Evolutionary conservation across 441 rosid species (phyloP), one percentile per base, ranked within the genome.

Genomic region (Croton setiger): DNA sequence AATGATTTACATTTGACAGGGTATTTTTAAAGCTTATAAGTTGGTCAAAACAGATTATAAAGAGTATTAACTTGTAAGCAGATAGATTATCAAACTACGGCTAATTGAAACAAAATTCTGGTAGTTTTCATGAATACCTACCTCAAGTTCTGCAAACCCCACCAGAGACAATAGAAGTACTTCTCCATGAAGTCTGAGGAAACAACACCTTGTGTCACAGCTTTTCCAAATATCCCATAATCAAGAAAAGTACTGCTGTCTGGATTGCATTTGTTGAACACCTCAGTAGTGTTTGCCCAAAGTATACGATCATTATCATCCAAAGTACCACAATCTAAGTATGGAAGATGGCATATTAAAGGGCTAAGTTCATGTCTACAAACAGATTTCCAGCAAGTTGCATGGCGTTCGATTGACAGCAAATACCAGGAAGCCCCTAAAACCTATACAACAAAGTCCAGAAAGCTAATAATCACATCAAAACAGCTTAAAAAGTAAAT

Each of bases 91-190:
- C n/a, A n/a, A n/a, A n/a, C n/a, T n/a, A n/a, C n/a, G n/a, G n/a
- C n/a, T n/a, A n/a, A n/a, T n/a, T n/a, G n/a, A n/a, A n/a, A 47
- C 14, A 47, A 47, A 47, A 47, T 47, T 41, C 5, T 8, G 35
- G 51, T 36, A 2, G 17, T 45, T 44, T 35, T 41, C 41, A 18
- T 39, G 63, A 64, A 44, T n/a, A n/a, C n/a, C n/a, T 84, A 88
- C 98, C 97, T 93, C 82, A 91, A 77, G 72, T 87, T 84, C 83
- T 88, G 97, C 69, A 93, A 78, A 9, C 98, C 96, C 87, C 90
- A 93, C 98, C 96, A 91, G 0, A 91, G 83, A 77, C 93, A 89
- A 66, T 89, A 91, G 67, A 91, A 82, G 67, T 89, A 91, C 68
- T 91, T 93, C 83, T 80, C 82, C 33, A 84, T 62, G 71, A 93